Evolutionary conservation across 208 protist species (phyloP).

Genomic region (Trypanosoma scelopori): DNA sequence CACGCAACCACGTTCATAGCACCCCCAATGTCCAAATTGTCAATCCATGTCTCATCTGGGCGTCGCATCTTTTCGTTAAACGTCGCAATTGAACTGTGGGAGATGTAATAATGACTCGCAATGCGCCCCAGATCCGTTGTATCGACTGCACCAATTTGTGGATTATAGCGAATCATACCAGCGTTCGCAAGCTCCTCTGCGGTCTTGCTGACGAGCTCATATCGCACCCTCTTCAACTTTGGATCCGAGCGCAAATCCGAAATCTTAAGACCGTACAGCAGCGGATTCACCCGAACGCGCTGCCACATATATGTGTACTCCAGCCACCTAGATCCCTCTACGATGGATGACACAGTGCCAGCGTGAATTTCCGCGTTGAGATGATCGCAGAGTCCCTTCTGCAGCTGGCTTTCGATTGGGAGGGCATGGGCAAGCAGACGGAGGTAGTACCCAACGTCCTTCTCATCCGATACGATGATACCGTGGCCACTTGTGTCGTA

Average conservation of each 20-base stretch:
- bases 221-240: constrained; percentile 82
- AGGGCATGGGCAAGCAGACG: constrained; percentile 92
- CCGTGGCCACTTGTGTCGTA: constrained; percentile 97
- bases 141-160: constrained; percentile 94
- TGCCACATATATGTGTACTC: constrained; percentile 98
- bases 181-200: constrained; percentile 93
- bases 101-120: constrained; percentile 98
- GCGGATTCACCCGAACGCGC: constrained; percentile 95
- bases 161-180: constrained; percentile 97
- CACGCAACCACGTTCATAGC: constrained; percentile 92
- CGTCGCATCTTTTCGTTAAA: constrained; percentile 93
- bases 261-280: constrained; percentile 95
- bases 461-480: constrained; percentile 97
- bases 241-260: constrained; percentile 92
- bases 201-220: constrained; percentile 95
- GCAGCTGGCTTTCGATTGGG: constrained; percentile 97
- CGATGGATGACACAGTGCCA: constrained; percentile 96
- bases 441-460: constrained; percentile 96
- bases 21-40: constrained; percentile 88
- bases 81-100: constrained; percentile 93
- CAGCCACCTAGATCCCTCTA: constrained; percentile 96
- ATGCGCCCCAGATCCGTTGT: constrained; percentile 95
- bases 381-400: constrained; percentile 94
- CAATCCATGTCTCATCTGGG: constrained; percentile 83
- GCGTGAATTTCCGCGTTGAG: constrained; percentile 98